These are phyloP conservation scores for Globisporangium perplexum DNA, from an alignment of 352 stramenopile species.

Conservation along the genomic window DNA sequence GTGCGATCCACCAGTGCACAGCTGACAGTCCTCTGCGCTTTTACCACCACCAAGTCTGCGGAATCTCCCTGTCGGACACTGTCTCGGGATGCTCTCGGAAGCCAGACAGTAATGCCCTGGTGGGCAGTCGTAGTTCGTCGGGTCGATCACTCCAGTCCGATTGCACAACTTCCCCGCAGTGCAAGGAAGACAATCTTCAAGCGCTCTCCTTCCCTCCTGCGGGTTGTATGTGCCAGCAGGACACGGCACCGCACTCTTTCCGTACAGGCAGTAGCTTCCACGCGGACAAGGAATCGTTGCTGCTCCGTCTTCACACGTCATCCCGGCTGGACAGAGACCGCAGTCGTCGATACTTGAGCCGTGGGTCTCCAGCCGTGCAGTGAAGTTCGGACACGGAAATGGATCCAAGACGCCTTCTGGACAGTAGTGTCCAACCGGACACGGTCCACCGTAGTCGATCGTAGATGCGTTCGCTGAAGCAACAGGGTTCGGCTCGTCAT, in stretches of 20 bases:
- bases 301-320: conserved; percentile 76
- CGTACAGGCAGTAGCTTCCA: conserved; percentile 50
- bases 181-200: conserved; percentile 59
- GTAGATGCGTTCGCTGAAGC: neutral
- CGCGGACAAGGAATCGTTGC: conserved; percentile 55
- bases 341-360: conserved; percentile 55
- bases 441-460: conserved; percentile 56
- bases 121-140: conserved; percentile 59
- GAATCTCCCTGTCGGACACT: conserved; percentile 48
- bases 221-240: conserved; percentile 59
- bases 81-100: conserved; percentile 23
- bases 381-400: conserved; percentile 54
- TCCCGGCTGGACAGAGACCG: conserved; percentile 75
- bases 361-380: conserved; percentile 44
- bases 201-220: conserved; percentile 20
- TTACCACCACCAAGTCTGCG: conserved; percentile 27
- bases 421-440: conserved; percentile 72
- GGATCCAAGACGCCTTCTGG: conserved; percentile 65
- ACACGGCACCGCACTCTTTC: conserved; percentile 39
- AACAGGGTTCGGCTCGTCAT: conserved; percentile 48
- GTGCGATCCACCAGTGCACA: conserved; percentile 55
- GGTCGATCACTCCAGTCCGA: conserved; percentile 49
- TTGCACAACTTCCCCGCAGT: conserved; percentile 71
- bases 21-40: conserved; percentile 30
- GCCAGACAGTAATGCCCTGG: conserved; percentile 62